Conservation (phyloP, 768 basidiomycete genomes). For the Mycena polygramma region DNA sequence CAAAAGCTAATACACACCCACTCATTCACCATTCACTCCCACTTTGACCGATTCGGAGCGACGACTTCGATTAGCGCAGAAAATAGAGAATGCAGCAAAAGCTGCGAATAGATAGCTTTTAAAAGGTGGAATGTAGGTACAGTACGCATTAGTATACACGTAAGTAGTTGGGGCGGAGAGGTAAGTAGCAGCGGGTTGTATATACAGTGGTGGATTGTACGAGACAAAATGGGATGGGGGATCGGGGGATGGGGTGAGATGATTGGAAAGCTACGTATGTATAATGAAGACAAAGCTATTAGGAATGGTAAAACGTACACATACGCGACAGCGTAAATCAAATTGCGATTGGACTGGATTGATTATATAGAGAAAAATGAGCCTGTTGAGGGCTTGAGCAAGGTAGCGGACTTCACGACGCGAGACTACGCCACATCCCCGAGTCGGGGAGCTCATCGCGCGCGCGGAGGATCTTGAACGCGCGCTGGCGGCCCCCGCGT, state of each 20-base stretch:
- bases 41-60: background rate
- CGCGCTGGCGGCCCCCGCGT: slow-evolving; percentile 68
- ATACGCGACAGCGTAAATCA: slow-evolving; percentile 32
- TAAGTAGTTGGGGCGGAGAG: slow-evolving; percentile 9
- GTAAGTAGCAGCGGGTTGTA: slow-evolving; percentile 8
- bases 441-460: slow-evolving; percentile 75
- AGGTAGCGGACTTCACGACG: slow-evolving; percentile 43
- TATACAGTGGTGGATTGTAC: slow-evolving; percentile 17
- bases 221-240: slow-evolving; percentile 18
- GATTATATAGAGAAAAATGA: slow-evolving; percentile 2
- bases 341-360: slow-evolving; percentile 10
- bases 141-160: slow-evolving; percentile 38
- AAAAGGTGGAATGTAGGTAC: slow-evolving; percentile 25
- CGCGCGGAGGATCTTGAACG: slow-evolving; percentile 77
- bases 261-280: slow-evolving; percentile 20
- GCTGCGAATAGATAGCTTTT: slow-evolving; percentile 27
- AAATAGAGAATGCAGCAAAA: slow-evolving; percentile 16
- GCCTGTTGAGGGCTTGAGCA: background rate
- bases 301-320: slow-evolving; percentile 39
- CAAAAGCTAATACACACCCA: slow-evolving; percentile 21
- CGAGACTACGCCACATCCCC: slow-evolving; percentile 89
- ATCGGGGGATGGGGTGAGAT: background rate
- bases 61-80: background rate
- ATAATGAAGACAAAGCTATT: slow-evolving; percentile 39
- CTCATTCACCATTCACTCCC: slow-evolving; percentile 8